Base-by-base conservation (phyloP, 1,284 basidiomycete species). In the Pseudozyma pruni region DNA sequence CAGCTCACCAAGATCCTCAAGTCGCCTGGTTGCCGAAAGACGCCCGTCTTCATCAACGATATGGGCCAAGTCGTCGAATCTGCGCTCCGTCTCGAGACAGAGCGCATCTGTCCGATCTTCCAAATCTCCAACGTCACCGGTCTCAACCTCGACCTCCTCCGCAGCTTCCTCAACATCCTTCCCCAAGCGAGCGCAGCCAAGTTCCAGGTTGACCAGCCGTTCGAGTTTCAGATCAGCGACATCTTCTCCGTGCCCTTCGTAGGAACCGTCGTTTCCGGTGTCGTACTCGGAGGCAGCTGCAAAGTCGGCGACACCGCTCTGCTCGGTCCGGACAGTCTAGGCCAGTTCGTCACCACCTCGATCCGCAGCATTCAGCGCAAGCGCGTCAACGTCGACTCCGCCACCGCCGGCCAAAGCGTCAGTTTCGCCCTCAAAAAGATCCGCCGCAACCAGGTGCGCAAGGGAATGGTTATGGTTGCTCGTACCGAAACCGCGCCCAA, bases 331-430 rank as follows among this genome's bases (percentile, higher is more conserved):
- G 96, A 98, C 83, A 89, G 91, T 0, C 91, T 95, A 53, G 95
- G 95, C 2, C 90, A 92, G 74, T 98, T 91, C 83, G 87, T 90
- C 63, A 87, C 87, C 19, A 93, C 92, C 0, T 85, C 89, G 3
- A 86, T 98, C 69, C 93, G 92, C 85, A 91, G 89, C 60, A 99
- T 99, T 83, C 94, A 98, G 84, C 87, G 94, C 47, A 98, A 98
- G 83, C 86, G 92, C 35, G 93, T 92, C 25, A 87, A 90, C 48
- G 93, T 98, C 8, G 87, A 87, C 23, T 87, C 87, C 10, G 95
- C 92, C 0, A 92, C 58, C 72, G 96, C 95, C 0, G 95, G 95
- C 1, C 95, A 99, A 84, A 93, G 91, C 55, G 94, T 98, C 9
- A 92, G 92, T 22, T 86, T 97, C 54, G 96, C 94, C 5, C 84